Evolutionary conservation across 2,329 filamentous ascomycete genomes (phyloP), one percentile per base, ranked within the genome.

Genomic region (Trichoderma hamatum): DNA sequence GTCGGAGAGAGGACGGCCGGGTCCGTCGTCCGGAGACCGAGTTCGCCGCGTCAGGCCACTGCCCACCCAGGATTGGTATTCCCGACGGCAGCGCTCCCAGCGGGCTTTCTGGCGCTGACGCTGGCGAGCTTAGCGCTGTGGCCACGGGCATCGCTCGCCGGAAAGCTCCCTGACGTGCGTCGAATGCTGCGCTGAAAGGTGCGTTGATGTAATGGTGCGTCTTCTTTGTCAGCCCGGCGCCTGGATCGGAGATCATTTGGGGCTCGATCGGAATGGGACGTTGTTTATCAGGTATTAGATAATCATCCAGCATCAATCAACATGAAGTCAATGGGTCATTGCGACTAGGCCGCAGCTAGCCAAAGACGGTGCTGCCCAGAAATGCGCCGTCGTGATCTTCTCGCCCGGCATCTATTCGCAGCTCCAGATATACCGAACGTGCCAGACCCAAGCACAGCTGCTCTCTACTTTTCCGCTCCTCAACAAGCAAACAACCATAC

Each of bases 21-120:
- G 62, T 66, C 62, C 62, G 62, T 66, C 13, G 62, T 46, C 64
- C 64, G 64, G 64, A 67, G 64, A 67, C 64, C 64, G 64, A 67
- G 64, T 32, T 67, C 64, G 64, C 64, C 64, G 64, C 43, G 54
- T 67, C 64, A 67, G 52, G 64, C 64, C 64, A 56, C 28, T 32
- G 30, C 30, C 21, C n/a, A 16, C 10, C 49, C 49, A 54, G 49
- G 28, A 13, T 19, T 36, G 60, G 43, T n/a, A 36, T n/a, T 54
- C 34, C 19, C 46, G 39, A 3, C 3, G 36, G 51, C 16, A 39
- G 36, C 52, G 52, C 54, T 67, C 16, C 6, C 39, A 58, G 64
- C 32, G 56, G 56, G 56, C 32, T 59, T 14, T 21, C n/a, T n/a
- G n/a, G n/a, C n/a, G n/a, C n/a, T n/a, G n/a, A n/a, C n/a, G n/a